A percentile compares a stretch with the other conserved stretches of the same genome.
Conservation (phyloP, 768 basidiomycete species). For the Lactarius evosmus region DNA sequence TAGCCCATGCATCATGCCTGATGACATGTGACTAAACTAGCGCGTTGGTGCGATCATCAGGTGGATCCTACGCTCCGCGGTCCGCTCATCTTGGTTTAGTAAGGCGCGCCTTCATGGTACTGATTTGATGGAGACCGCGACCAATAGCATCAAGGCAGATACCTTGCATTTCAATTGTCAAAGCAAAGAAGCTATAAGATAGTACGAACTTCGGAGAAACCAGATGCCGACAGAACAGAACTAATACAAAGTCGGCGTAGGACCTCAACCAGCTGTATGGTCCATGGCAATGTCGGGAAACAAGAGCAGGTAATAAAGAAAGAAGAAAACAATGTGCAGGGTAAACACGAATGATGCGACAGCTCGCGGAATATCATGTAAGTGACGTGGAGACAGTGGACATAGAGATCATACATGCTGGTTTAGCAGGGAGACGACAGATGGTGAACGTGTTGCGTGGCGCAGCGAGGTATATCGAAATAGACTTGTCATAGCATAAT, state of each 20-base stretch:
- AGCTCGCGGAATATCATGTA: not conserved
- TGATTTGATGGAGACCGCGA: not conserved
- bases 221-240: constrained; percentile 2
- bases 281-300: not conserved
- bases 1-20: too few relatives aligned
- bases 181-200: not conserved
- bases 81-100: not conserved
- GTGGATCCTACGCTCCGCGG: too few relatives aligned
- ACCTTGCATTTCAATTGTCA: not conserved
- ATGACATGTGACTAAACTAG: too few relatives aligned
- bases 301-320: not conserved
- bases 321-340: not conserved
- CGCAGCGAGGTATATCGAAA: not conserved
- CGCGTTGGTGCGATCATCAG: too few relatives aligned
- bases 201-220: constrained; percentile 7
- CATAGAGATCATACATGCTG: not conserved
- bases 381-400: not conserved
- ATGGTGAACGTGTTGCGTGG: not conserved
- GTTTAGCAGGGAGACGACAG: constrained; percentile 1
- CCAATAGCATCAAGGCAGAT: not conserved
- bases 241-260: not conserved
- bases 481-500: constrained; percentile 44
- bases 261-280: not conserved
- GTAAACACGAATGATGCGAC: not conserved
- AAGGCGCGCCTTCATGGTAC: not conserved